A percentile compares a stretch with the other conserved stretches of the same genome.
Evolutionary conservation across 139 green algal species (phyloP).

Genomic region (Chlamydomonas urium): DNA sequence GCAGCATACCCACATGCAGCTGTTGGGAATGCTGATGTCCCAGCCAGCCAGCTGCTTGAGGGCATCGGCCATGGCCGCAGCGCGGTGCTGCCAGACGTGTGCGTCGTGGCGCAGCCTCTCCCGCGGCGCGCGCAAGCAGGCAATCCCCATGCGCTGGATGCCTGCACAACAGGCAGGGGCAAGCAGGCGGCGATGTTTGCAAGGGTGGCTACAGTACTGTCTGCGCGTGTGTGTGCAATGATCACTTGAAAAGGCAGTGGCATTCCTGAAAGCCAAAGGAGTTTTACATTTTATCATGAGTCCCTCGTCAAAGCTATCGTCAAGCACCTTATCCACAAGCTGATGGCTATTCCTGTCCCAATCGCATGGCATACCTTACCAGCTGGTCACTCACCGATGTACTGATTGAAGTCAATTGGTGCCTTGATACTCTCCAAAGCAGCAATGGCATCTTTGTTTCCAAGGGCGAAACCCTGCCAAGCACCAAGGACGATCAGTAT

Average conservation of each 20-base stretch:
- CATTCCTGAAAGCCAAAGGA: too few relatives aligned
- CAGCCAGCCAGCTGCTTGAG: slow-evolving; percentile 22
- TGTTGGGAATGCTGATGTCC: slow-evolving; percentile 16
- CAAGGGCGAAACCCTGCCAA: slow-evolving; percentile 2
- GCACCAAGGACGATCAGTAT: too few relatives aligned
- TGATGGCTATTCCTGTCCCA: too few relatives aligned
- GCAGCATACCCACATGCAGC: slow-evolving; percentile 10
- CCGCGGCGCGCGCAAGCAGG: slow-evolving; percentile 37
- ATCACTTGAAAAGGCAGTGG: too few relatives aligned
- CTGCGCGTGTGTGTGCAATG: too few relatives aligned
- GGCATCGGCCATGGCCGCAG: slow-evolving; percentile 17
- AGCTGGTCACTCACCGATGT: slow-evolving; percentile 20
- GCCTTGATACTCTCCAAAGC: slow-evolving; percentile 47
- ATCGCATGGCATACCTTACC: not conserved
- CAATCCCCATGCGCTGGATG: slow-evolving; percentile 48
- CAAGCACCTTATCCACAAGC: too few relatives aligned
- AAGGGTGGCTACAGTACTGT: too few relatives aligned
- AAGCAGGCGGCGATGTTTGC: too few relatives aligned
- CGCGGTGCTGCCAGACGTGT: slow-evolving; percentile 17
- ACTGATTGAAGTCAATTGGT: slow-evolving; percentile 55
- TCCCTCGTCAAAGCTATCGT: too few relatives aligned
- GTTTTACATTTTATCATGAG: too few relatives aligned
- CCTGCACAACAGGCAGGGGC: too few relatives aligned
- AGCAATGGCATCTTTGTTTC: slow-evolving; percentile 36
- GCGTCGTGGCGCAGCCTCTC: slow-evolving; percentile 33